Evolutionary conservation across 345 rosid genomes (phyloP).

Genomic region (Populus davidiana): DNA sequence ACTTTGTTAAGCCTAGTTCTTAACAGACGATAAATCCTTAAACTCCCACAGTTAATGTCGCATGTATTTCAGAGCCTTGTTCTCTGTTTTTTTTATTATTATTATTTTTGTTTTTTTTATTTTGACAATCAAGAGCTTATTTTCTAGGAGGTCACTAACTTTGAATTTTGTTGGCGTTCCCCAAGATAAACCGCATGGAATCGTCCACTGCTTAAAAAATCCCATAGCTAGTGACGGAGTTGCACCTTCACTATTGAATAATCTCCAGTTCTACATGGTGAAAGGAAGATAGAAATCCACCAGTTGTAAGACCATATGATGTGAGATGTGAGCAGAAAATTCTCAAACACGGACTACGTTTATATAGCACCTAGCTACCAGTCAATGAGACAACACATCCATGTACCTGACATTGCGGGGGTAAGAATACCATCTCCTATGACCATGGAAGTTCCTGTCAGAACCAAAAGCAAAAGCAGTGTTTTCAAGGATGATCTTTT

Average conservation of each 20-base stretch:
- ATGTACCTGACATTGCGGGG: conserved; percentile 89
- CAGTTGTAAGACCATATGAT: not conserved
- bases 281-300: not conserved
- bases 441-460: conserved; percentile 97
- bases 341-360: not conserved
- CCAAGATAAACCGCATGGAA: not conserved
- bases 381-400: not conserved
- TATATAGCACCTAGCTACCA: not conserved
- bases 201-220: not conserved
- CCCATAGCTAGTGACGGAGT: not conserved
- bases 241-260: not conserved
- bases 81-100: not conserved
- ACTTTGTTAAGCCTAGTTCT: too few species aligned
- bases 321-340: not conserved
- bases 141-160: not conserved
- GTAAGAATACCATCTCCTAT: conserved; percentile 96
- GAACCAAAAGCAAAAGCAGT: conserved; percentile 66
- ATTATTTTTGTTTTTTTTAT: too few species aligned
- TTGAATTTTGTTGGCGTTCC: not conserved
- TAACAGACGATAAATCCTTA: not conserved
- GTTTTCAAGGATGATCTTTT: conserved; percentile 69
- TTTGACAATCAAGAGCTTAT: not conserved
- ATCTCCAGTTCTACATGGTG: not conserved
- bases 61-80: not conserved
- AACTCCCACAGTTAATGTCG: not conserved